These are phyloP conservation scores for Pyricularia sp. DNA, from an alignment of 2,329 filamentous ascomycete genomes.

Conservation along the genomic window DNA sequence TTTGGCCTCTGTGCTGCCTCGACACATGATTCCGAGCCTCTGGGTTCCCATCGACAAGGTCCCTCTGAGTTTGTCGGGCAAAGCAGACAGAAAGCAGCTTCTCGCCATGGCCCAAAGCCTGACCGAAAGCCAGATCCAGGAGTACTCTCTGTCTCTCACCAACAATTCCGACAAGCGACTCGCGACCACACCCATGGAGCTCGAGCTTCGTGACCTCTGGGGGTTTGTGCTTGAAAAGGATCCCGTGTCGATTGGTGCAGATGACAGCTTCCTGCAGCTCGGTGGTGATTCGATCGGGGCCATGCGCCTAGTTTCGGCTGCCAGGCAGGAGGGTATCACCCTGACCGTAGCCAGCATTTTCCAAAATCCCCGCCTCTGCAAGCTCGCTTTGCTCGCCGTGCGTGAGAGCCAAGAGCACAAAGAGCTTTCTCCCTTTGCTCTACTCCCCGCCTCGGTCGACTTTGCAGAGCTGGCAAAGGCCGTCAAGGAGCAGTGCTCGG, in stretches of 20 bases:
- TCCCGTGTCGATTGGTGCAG: conserved; percentile 3
- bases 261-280: conserved; percentile 10
- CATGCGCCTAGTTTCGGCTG: conserved; percentile 8
- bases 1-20: conserved; percentile 11
- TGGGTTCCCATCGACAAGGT: conserved; percentile 13
- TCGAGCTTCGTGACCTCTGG: conserved; percentile 7
- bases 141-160: not conserved
- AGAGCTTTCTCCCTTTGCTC: not conserved
- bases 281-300: conserved; percentile 13
- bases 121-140: conserved; percentile 3
- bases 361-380: not conserved
- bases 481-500: not conserved
- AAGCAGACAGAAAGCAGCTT: conserved; percentile 11
- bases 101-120: conserved; percentile 4
- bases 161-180: conserved; percentile 6
- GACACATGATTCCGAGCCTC: conserved; percentile 16
- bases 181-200: conserved; percentile 6
- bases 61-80: conserved; percentile 16
- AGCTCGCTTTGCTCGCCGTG: conserved; percentile 11
- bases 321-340: conserved; percentile 4
- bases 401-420: not conserved
- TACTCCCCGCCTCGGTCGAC: not conserved
- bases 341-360: conserved; percentile 5
- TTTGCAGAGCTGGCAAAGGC: not conserved
- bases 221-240: conserved; percentile 9